Percentiles rank a stretch among this genome's conserved stretches.
Conservation (phyloP, 176 grass and related monocot genomes). For the Chrysopogon serrulatus region DNA sequence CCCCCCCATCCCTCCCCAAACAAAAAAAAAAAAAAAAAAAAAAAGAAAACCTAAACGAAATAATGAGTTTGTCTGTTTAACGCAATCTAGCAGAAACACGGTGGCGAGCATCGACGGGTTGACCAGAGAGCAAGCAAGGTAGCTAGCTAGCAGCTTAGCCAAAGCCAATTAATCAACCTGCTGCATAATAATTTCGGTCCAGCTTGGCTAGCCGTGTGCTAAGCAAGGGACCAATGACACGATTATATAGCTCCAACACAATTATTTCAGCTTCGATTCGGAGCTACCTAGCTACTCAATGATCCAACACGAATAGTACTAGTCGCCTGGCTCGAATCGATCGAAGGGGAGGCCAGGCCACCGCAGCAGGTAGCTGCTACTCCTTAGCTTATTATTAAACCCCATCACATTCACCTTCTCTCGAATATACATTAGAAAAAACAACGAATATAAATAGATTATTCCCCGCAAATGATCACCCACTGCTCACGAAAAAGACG, state of each 20-base stretch:
- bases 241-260: slow-evolving; percentile 8
- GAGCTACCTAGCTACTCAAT: neutral
- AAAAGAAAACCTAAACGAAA: too few species aligned
- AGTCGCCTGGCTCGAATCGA: neutral
- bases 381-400: too few species aligned
- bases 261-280: neutral
- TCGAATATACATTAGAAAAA: neutral
- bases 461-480: neutral
- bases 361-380: neutral
- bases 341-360: neutral
- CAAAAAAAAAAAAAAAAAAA: rapidly evolving
- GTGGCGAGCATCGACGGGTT: slow-evolving; percentile 1
- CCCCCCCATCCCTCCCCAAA: too few species aligned
- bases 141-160: neutral
- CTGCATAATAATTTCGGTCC: neutral
- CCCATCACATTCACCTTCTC: neutral
- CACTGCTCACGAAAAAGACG: neutral
- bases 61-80: neutral
- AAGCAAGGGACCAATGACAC: neutral
- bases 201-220: neutral
- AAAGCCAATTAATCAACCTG: neutral
- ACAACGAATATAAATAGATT: neutral
- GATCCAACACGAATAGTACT: neutral
- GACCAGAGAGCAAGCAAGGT: neutral
- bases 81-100: slow-evolving; percentile 24